Evolutionary conservation across 1,284 basidiomycete species (phyloP).

Genomic region (Trichosporon coremiiforme): DNA sequence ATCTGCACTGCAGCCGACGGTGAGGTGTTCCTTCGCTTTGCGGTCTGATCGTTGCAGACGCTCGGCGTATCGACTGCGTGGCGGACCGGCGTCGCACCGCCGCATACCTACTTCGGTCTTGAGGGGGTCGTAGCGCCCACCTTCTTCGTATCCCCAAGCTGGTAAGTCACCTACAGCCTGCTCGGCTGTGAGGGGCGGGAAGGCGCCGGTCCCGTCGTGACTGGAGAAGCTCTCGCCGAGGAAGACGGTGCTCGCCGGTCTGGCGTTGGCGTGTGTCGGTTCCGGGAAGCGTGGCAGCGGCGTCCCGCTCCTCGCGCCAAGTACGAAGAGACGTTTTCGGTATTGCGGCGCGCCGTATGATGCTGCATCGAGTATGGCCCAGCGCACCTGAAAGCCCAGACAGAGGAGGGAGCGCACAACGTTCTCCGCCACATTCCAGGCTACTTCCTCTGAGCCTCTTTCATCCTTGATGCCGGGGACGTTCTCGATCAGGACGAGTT

Average conservation of each 20-base stretch:
- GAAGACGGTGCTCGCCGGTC: conserved; percentile 17
- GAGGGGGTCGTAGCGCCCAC: neutral
- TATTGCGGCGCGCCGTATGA: conserved; percentile 43
- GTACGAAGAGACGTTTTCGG: conserved; percentile 38
- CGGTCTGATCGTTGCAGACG: neutral
- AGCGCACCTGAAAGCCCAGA: conserved; percentile 38
- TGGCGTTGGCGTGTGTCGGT: conserved; percentile 40
- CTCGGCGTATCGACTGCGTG: neutral
- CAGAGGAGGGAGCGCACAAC: conserved; percentile 30
- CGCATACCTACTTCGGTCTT: neutral
- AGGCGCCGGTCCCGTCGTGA: conserved; percentile 29
- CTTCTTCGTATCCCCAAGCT: conserved; percentile 20
- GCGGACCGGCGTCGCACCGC: neutral
- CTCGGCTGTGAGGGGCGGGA: conserved; percentile 34
- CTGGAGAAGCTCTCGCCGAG: neutral
- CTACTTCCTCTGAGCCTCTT: conserved; percentile 1
- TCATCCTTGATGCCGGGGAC: conserved; percentile 39
- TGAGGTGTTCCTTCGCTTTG: conserved; percentile 32
- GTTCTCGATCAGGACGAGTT: conserved; percentile 43
- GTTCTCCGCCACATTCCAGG: conserved; percentile 18
- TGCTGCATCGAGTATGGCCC: conserved; percentile 36
- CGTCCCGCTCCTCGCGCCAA: conserved; percentile 36
- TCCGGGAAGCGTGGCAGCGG: conserved; percentile 37
- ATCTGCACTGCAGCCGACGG: conserved; percentile 17
- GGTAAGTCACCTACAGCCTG: conserved; percentile 42